Percentiles rank a stretch among this genome's conserved stretches.
phyloP scores from a whole-genome alignment of 805 yeast species.

The Hanseniaspora guilliermondii region DNA sequence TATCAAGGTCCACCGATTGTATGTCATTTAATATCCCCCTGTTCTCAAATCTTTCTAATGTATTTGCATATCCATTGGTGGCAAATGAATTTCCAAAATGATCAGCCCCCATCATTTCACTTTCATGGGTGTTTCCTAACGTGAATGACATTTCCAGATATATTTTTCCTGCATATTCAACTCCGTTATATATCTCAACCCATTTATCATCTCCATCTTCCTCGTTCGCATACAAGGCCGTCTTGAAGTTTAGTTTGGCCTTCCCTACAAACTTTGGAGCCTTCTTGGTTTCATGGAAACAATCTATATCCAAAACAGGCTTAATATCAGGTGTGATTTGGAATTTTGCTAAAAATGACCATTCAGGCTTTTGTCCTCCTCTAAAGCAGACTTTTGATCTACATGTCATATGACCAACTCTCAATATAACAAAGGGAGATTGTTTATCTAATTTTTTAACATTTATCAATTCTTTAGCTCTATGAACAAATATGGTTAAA shows the following conservation, averaged over 20 bases:
- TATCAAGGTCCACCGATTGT: constrained; percentile 21
- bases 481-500: constrained; percentile 61
- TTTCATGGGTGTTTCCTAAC: constrained; percentile 31
- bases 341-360: constrained; percentile 68
- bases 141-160: constrained; percentile 87
- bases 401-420: constrained; percentile 72
- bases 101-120: constrained; percentile 11
- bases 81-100: constrained; percentile 9
- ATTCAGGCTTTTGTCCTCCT: constrained; percentile 90
- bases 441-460: constrained; percentile 81
- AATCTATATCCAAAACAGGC: constrained; percentile 54
- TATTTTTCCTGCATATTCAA: constrained; percentile 73
- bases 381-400: constrained; percentile 65
- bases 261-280: constrained; percentile 83
- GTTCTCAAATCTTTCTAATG: not conserved
- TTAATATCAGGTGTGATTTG: constrained; percentile 50
- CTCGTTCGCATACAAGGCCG: constrained; percentile 53
- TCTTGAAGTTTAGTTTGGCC: constrained; percentile 61
- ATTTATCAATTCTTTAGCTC: constrained; percentile 80
- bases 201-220: constrained; percentile 75
- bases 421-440: constrained; percentile 73
- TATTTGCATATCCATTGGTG: not conserved
- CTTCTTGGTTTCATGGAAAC: constrained; percentile 66
- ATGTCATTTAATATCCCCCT: constrained; percentile 14
- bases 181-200: constrained; percentile 58